Evolutionary conservation across 2,329 filamentous ascomycete species (phyloP), one percentile per base, ranked within the genome.

Genomic region (Podosphaera fusca): DNA sequence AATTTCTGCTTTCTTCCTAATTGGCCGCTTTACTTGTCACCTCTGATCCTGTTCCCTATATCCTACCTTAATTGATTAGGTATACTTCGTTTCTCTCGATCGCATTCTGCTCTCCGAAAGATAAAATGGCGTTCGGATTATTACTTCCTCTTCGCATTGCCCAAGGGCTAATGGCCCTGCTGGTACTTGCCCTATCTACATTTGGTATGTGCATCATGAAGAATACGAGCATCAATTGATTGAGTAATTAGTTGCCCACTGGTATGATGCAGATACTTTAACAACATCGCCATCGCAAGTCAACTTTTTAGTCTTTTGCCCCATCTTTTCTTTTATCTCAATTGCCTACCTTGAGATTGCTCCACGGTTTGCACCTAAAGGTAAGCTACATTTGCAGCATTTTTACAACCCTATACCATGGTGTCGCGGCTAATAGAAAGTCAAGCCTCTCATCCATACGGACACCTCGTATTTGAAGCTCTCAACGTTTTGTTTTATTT

Each of bases 401-500:
- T 21, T 21, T 50, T 9, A 12, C 46, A 54, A 42, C 45, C 49
- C 56, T 46, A 58, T 12, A 31, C 33, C 4, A 30, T 21, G 21
- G 21, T 21, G 21, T 21, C 21, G 21, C 21, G 21, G 21, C 50
- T 56, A 49, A 56, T 10, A 50, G 9, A 7, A 30, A 34, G 3
- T 10, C 10, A 56, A 73, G 70, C 70, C 45, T 72, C 73, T 38
- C 72, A 77, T 64, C 73, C 75, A 35, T 74, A 73, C 60, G 71
- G 69, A 9, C 69, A 72, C 47, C 64, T 81, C 38, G 70, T 67
- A 33, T 60, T 80, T 59, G 78, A 81, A 62, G 63, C 69, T 38
- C 57, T 71, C 62, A 81, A 79, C 65, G 69, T 72, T 3, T 60
- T 79, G 57, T 75, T 81, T 64, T 79, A 78, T 69, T 77, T 81